phyloP scores from a whole-genome alignment of 164 flowering plant species.

The Piper betle region DNA sequence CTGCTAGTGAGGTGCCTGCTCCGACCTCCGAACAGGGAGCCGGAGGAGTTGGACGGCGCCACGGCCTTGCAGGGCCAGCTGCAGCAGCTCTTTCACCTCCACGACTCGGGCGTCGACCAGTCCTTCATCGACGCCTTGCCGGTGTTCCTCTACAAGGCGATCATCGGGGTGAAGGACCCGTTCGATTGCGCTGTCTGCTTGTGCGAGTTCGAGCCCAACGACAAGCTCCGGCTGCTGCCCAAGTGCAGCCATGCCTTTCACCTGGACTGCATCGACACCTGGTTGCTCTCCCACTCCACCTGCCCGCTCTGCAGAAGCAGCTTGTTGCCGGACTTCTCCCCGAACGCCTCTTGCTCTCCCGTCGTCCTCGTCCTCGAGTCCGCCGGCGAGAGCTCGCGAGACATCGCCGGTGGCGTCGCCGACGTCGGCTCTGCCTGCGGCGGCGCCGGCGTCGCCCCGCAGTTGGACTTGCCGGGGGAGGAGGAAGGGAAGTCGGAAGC shows the following conservation, averaged over 20 bases:
- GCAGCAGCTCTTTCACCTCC: constrained; percentile 85
- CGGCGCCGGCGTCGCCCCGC: constrained; percentile 8
- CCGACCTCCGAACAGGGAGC: constrained; percentile 37
- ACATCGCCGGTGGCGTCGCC: constrained; percentile 26
- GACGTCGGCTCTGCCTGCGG: not conserved
- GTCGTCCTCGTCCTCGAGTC: constrained; percentile 75
- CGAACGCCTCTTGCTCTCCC: constrained; percentile 31
- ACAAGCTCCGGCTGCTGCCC: constrained; percentile 79
- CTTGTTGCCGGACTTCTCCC: constrained; percentile 48
- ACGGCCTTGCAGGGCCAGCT: constrained; percentile 87
- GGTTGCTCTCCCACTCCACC: constrained; percentile 93
- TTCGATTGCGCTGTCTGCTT: constrained; percentile 98
- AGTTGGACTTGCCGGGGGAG: constrained; percentile 20
- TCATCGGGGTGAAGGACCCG: constrained; percentile 67
- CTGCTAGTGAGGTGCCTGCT: constrained; percentile 66
- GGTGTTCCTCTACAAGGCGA: constrained; percentile 68
- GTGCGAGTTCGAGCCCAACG: constrained; percentile 80
- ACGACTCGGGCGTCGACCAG: constrained; percentile 92
- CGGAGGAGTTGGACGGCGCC: constrained; percentile 44
- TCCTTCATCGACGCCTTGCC: constrained; percentile 84
- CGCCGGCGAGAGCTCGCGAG: constrained; percentile 65
- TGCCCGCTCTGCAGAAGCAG: constrained; percentile 87
- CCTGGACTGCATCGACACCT: constrained; percentile 86
- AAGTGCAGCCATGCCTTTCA: constrained; percentile 98
- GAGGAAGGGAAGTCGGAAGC: constrained; percentile 23